phyloP scores from a whole-genome alignment of 2,329 filamentous ascomycete genomes.

The Xylaria sp. region DNA sequence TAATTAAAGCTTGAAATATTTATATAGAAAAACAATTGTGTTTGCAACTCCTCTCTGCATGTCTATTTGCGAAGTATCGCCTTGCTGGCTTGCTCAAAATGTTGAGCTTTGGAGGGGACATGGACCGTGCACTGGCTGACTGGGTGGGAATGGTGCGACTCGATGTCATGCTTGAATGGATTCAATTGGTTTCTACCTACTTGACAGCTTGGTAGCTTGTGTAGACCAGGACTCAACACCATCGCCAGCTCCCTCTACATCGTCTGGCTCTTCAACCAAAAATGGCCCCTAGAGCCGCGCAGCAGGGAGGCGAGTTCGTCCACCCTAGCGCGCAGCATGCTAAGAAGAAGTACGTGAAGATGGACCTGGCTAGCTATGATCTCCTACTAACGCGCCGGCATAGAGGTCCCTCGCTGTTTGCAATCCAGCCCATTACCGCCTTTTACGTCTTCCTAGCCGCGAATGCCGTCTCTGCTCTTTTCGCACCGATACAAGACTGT shows the following conservation, averaged over 20 bases:
- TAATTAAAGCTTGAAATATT: too few species aligned
- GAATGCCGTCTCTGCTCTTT: slow-evolving; percentile 75
- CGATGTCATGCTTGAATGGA: too few species aligned
- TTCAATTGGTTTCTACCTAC: slow-evolving; percentile 18
- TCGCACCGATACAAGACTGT: slow-evolving; percentile 93
- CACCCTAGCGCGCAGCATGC: slow-evolving; percentile 37
- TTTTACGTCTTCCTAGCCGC: slow-evolving; percentile 80
- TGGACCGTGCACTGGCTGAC: too few species aligned
- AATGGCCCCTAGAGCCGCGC: slow-evolving; percentile 28
- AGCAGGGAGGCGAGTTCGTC: slow-evolving; percentile 27
- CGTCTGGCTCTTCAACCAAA: slow-evolving; percentile 1
- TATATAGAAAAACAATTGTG: too few species aligned
- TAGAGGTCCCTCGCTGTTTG: slow-evolving; percentile 58
- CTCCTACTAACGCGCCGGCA: slow-evolving; percentile 16
- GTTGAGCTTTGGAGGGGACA: too few species aligned
- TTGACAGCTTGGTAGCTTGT: slow-evolving; percentile 18
- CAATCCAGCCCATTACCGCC: slow-evolving; percentile 71
- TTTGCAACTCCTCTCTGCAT: too few species aligned
- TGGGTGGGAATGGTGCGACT: too few species aligned
- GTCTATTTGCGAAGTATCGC: too few species aligned
- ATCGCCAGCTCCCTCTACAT: neutral
- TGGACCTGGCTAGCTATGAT: neutral
- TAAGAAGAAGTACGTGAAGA: slow-evolving; percentile 36
- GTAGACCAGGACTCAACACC: neutral
- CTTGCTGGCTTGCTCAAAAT: too few species aligned